Evolutionary conservation across 2,329 filamentous ascomycete genomes (phyloP), one percentile per base, ranked within the genome.

Genomic region (Fusarium odoratissimum): DNA sequence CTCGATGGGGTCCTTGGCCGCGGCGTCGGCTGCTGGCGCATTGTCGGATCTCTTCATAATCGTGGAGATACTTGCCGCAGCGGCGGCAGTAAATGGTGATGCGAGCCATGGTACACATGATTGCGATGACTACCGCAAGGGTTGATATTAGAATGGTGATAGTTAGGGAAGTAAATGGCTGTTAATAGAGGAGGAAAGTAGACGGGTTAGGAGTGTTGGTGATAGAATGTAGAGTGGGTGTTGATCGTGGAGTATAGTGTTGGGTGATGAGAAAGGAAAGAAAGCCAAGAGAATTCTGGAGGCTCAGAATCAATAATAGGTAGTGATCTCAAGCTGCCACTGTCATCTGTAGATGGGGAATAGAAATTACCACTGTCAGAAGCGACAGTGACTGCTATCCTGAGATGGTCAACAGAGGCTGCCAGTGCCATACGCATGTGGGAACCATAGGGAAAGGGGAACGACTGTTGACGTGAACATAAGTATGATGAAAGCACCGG

Each of bases 291-390:
- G 14, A 48, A 3, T 1, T 5, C 10, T 48, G 21, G 28, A 31
- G 7, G 28, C 14, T 8, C 21, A 25, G 21, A 17, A 12, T 31
- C 14, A n/a, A 13, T 23, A n/a, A 6, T 11, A 9, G 0, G 21
- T 14, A 48, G 5, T 14, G 0, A 6, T 48, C n/a, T 31, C 14
- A 14, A 31, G 28, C 5, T 48, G 0, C 45, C 28, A 48, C 45
- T 31, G 28, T n/a, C 5, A 17, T n/a, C 5, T 16, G 1, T 2
- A 9, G 10, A 31, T 31, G 10, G 7, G 28, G 5, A 3, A 17
- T n/a, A 31, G 31, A 33, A 33, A 33, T 33, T 33, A 13, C 7
- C 28, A 31, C 28, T 9, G 45, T 14, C 21, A 17, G 28, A 48
- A 21, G 45, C n/a, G 45, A 48, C 13, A 5, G 6, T 12, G 19